Base-by-base conservation (phyloP, 192 early-diverging fungal species). In the Coemansia sp. region DNA sequence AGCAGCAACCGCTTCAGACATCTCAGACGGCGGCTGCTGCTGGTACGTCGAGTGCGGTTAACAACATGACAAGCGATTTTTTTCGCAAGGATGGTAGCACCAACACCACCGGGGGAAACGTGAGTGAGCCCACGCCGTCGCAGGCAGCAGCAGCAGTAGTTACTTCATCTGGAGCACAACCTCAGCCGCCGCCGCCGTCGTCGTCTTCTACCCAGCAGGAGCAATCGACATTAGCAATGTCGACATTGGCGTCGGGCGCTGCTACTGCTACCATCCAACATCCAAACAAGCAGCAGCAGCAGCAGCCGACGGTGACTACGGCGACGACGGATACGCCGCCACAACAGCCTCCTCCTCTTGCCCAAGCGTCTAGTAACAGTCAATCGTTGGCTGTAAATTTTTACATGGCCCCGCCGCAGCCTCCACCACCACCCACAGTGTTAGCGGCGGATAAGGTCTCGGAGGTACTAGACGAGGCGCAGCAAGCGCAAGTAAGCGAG, bases 341-440 rank as follows among this genome's bases (percentile, higher is more conserved):
- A 33, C 32, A 37, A 14, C 28, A 0, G 6, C 4, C 33, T 55
- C 16, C n/a, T 3, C 52, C 13, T 37, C 66, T 14, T 19, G 53
- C 26, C n/a, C 58, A n/a, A 17, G 3, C 50, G 37, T 57, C 47
- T 7, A 49, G 47, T 11, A 67, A 33, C 37, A 19, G 30, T 30
- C 19, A 50, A 9, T 28, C 7, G 55, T 58, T 39, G 43, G 69
- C 66, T 37, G 72, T 16, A 78, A 84, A 84, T 84, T 84, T 78
- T 78, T 67, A 64, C 38, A 59, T 70, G 64, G 70, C 64, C 66
- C 71, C 73, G 74, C 70, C 68, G 68, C 55, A 58, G 55, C 55
- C 55, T 58, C 55, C 55, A 58, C 72, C 68, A 47, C 68, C 68
- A 63, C 80, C 80, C 55, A 74, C 69, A 64, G 80, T 82, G 39